Base-by-base conservation (phyloP, 305 asterid species). In the Fraxinus baroniana region DNA sequence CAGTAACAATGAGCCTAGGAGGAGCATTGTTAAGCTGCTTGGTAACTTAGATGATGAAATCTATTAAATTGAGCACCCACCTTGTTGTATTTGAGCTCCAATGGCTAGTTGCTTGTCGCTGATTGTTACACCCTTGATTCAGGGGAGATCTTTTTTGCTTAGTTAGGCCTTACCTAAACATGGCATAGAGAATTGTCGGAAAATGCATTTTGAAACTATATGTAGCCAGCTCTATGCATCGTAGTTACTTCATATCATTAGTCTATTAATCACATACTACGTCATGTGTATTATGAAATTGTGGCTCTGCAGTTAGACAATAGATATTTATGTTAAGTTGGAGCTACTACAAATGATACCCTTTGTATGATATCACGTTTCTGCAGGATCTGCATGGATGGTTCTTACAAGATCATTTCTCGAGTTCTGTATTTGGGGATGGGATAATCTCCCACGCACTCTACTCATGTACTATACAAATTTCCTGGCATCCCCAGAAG, bases 391-490 rank as follows among this genome's bases (percentile, higher is more conserved):
- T 5, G 84, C 93, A 7, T 85, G 87, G 92, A 94, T 94, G 85
- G 90, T 92, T 81, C 98, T 94, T 2, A 90, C 95, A 13, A 90
- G 98, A 83, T 78, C 98, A 57, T 96, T 94, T 86, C 92, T 94
- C 1, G 98, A 94, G 90, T 96, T 96, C 17, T 93, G 94, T 91
- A 91, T 96, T 28, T 92, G 97, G 98, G 98, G 98, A 0, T 96
- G 98, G 98, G 99, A 96, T 80, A 96, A 93, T 89, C 98, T 96
- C 76, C 98, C 99, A 0, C 98, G 98, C 57, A 94, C 95, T 15
- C 98, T 96, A 20, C 92, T 94, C 37, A 85, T 96, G 98, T 94
- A 93, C 91, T 96, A 88, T 92, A 89, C 99, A 1, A 96, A 96
- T 70, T 93, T 92, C 91, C 90, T 94, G 80, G 92, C 94, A 24